Evolutionary conservation across 352 stramenopile species (phyloP), one percentile per base, ranked within the genome.

Genomic region (Thalassiosira mediterranea): DNA sequence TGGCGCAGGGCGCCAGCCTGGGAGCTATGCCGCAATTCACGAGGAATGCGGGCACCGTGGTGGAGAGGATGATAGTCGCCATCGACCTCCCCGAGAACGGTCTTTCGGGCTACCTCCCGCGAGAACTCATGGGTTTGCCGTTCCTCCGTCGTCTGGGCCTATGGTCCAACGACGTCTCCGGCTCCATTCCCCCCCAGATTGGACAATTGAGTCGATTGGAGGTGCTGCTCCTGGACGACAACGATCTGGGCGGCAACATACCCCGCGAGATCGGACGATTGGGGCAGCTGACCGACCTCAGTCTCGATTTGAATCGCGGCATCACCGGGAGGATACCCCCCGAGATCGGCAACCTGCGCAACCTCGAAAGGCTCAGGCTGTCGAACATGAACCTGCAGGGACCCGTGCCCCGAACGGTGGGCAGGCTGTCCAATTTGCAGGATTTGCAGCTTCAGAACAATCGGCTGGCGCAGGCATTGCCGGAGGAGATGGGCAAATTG

Each of bases 81-180:
- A 79, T 83, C 31, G 67, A 83, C 48, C 42, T 83, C 19, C 61
- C 62, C 11, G 75, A 83, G 53, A 83, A 79, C 63, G 73, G 65
- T 64, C 34, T 83, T 3, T 26, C 28, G 10, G 75, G 75, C 29
- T 65, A 46, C 44, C 37, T 83, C 4, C 62, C 75, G 0, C n/a
- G 31, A 37, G 75, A 83, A 31, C 57, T 83, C 25, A 29, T 56
- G 40, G 64, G 40, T 11, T 68, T 77, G 42, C 63, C 60, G 2
- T 77, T 67, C 29, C 48, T 84, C 32, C 46, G 42, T 42, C 4
- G 44, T 2, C 63, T 84, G 42, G 70, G 70, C 54, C 63, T 84
- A 46, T 79, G 72, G 69, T 70, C 46, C 32, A 84, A 84, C 61
- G 11, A 49, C 7, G 79, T 83, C 51, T 37, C 38, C 23, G 75